Evolutionary conservation across 495 filamentous ascomycete genomes (phyloP), one percentile per base, ranked within the genome.

Genomic region (Cudoniella acicularis): DNA sequence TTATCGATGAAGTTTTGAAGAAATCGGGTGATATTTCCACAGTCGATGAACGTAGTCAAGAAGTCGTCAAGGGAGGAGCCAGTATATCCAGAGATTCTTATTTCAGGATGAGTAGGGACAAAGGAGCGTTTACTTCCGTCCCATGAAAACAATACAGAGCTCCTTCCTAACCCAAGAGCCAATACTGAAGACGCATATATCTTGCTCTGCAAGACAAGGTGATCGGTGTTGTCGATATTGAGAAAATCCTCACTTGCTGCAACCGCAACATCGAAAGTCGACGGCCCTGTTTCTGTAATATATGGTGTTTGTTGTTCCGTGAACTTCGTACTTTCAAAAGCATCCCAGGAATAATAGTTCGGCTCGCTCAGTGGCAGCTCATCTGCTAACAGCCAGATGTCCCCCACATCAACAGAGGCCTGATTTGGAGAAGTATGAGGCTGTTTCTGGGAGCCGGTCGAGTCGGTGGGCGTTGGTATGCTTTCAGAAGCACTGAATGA

Each of bases 61-160:
- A 94, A 64, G 25, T 78, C 76, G 48, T 83, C 72, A 1, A 91
- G 70, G 1, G 81, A 71, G 25, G 75, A 59, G 1, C 76, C 65
- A 45, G 87, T 92, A 52, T 85, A 77, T 1, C 93, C 92, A 0
- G 89, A 88, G 10, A 89, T 80, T 25, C 85, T 80, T 20, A 87
- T 69, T 49, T 81, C 68, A 2, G 79, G 64, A 8, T 84, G 63
- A 8, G 74, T 72, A 30, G 79, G 84, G 36, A 72, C 70, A 64
- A 96, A 96, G 8, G 70, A 69, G 52, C 70, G 70, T 26, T 77
- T 80, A 22, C 74, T 67, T 25, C 77, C 66, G 54, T 90, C 77
- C 75, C 86, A 96, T 1, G 68, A 68, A 70, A 95, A 97, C 49
- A 96, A 80, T 10, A 87, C 70, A 0, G 93, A 96, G 50, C 84